phyloP scores from a whole-genome alignment of 202 grass and related monocot genomes.

The Cymbopogon flexuosus region DNA sequence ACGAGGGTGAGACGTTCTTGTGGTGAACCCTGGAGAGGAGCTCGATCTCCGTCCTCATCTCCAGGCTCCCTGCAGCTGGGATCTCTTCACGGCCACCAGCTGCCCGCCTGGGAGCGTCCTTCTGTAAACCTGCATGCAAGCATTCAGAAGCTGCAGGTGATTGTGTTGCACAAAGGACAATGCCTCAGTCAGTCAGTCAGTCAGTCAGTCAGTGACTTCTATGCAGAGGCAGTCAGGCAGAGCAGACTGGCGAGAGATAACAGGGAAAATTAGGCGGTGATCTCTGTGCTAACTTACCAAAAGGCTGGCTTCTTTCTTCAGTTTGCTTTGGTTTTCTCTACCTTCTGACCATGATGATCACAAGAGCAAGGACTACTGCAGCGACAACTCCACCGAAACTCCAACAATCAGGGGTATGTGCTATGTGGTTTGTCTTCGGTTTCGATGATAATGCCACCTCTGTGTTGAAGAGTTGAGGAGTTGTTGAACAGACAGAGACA shows the following conservation, averaged over 20 bases:
- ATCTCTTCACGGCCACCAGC: conserved; percentile 68
- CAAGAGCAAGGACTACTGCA: conserved; percentile 29
- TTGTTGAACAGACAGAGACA: too few species aligned
- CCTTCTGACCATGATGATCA: conserved; percentile 32
- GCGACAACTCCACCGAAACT: conserved; percentile 32
- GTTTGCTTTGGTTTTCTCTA: conserved; percentile 31
- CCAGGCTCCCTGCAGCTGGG: conserved; percentile 57
- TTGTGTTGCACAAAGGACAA: too few species aligned
- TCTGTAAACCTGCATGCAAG: conserved; percentile 27
- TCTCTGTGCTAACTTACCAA: not conserved
- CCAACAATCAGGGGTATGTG: conserved; percentile 49
- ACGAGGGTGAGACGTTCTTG: conserved; percentile 68
- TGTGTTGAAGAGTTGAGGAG: not conserved
- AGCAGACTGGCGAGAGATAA: too few species aligned
- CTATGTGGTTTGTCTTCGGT: conserved; percentile 21
- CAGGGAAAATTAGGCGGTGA: too few species aligned
- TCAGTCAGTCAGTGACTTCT: too few species aligned
- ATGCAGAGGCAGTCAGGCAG: too few species aligned
- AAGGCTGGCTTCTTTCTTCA: conserved; percentile 56
- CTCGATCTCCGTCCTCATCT: conserved; percentile 73
- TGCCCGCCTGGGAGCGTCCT: conserved; percentile 47
- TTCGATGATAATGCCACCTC: not conserved
- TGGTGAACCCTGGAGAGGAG: conserved; percentile 78
- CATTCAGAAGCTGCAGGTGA: not conserved
- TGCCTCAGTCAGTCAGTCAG: too few species aligned